These are phyloP conservation scores for Hypoxylon lienhwacheense DNA, from an alignment of 495 filamentous ascomycete genomes.

Conservation along the genomic window DNA sequence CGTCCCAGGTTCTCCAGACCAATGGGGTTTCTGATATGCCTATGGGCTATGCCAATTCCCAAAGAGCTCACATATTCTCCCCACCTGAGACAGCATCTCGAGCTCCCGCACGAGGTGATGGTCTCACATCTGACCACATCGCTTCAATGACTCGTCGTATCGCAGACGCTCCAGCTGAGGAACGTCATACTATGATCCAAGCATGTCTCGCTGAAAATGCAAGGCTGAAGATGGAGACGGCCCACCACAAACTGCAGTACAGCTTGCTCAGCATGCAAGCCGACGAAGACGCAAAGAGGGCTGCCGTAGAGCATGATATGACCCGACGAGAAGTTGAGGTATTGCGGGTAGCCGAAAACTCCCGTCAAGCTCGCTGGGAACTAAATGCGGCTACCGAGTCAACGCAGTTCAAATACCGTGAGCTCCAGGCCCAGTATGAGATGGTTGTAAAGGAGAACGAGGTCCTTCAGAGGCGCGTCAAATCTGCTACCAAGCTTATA, in stretches of 20 bases:
- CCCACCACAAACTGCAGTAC: conserved; percentile 92
- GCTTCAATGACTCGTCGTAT: conserved; percentile 67
- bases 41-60: conserved; percentile 49
- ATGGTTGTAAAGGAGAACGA: conserved; percentile 66
- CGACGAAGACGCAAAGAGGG: conserved; percentile 80
- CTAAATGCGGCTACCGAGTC: conserved; percentile 44
- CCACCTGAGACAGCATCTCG: conserved; percentile 61
- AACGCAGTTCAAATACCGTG: conserved; percentile 48
- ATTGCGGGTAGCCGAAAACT: conserved; percentile 63
- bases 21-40: conserved; percentile 41
- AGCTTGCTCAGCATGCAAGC: conserved; percentile 84
- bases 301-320: conserved; percentile 91
- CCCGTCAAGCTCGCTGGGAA: conserved; percentile 52
- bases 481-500: conserved; percentile 74
- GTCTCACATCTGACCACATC: conserved; percentile 53
- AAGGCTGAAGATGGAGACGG: conserved; percentile 74
- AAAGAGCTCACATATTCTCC: conserved; percentile 50
- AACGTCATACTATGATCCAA: conserved; percentile 60
- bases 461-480: conserved; percentile 62
- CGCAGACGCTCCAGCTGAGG: conserved; percentile 57
- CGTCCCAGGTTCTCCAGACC: conserved; percentile 61
- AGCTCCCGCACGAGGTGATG: conserved; percentile 51
- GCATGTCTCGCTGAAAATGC: conserved; percentile 57
- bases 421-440: conserved; percentile 55
- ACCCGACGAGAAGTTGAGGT: conserved; percentile 89